phyloP scores from a whole-genome alignment of 108 stramenopile species.

The Skeletonema marinoi region DNA sequence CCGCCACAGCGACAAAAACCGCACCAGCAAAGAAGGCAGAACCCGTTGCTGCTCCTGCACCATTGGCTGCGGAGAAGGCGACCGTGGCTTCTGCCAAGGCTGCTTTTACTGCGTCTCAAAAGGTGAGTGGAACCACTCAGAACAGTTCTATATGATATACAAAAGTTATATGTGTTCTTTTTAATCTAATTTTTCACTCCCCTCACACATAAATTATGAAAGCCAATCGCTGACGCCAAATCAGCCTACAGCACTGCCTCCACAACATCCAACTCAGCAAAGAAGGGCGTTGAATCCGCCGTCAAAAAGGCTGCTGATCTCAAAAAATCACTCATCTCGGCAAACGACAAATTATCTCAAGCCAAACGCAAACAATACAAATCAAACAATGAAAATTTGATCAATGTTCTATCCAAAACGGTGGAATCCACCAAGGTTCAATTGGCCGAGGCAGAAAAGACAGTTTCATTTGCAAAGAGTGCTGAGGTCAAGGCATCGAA shows the following conservation, averaged over 20 bases:
- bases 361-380: constrained; percentile 9
- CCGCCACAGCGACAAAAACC: not conserved
- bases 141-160: not conserved
- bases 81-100: constrained; percentile 4
- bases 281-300: not conserved
- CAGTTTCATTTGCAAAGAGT: not conserved
- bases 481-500: constrained; percentile 8
- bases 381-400: constrained; percentile 3
- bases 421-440: not conserved
- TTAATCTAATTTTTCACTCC: not conserved
- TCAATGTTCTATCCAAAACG: not conserved
- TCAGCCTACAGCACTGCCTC: not conserved
- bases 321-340: not conserved
- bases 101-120: not conserved
- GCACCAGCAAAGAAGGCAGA: not conserved
- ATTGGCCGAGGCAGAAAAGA: constrained; percentile 1
- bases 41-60: not conserved
- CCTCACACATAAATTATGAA: not conserved
- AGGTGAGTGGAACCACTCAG: not conserved
- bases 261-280: not conserved
- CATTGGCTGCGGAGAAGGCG: not conserved
- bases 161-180: not conserved
- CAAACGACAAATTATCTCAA: constrained; percentile 6
- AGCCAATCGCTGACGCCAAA: constrained; percentile 9
- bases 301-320: constrained; percentile 3